A percentile compares a stretch with the other conserved stretches of the same genome.
phyloP scores from a whole-genome alignment of 306 rosid genomes.

The Rubus parviflorus region DNA sequence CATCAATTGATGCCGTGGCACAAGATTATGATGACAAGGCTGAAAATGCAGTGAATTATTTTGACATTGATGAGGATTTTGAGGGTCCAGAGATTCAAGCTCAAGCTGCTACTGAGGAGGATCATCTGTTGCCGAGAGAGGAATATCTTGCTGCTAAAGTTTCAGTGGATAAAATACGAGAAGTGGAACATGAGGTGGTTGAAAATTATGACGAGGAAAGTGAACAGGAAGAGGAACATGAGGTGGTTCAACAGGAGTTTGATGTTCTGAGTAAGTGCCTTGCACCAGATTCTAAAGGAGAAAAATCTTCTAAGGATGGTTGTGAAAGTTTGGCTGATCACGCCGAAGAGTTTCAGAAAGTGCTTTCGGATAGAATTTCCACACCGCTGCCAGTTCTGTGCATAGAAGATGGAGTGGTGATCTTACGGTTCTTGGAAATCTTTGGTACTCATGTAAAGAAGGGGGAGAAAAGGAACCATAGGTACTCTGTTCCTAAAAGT shows the following conservation, averaged over 20 bases:
- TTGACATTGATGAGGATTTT: slow-evolving; percentile 83
- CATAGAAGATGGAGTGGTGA: slow-evolving; percentile 63
- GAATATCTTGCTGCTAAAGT: slow-evolving; percentile 54
- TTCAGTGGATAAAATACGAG: slow-evolving; percentile 33
- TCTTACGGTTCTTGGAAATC: slow-evolving; percentile 80
- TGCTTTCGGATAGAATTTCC: slow-evolving; percentile 32
- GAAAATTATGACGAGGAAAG: slow-evolving; percentile 84
- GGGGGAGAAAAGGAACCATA: slow-evolving; percentile 63
- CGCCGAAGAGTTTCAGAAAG: no score
- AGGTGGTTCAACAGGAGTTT: slow-evolving; percentile 23
- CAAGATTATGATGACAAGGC: slow-evolving; percentile 82
- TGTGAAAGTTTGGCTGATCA: no score
- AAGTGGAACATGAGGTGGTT: slow-evolving; percentile 37
- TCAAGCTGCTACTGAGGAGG: slow-evolving; percentile 56
- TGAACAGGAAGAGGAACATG: slow-evolving; percentile 49
- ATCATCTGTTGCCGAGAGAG: slow-evolving; percentile 64
- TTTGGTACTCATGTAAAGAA: slow-evolving; percentile 70
- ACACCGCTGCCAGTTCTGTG: slow-evolving; percentile 69
- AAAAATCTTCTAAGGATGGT: no score
- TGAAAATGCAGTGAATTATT: slow-evolving; percentile 82
- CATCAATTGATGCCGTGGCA: slow-evolving; percentile 51
- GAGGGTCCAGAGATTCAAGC: slow-evolving; percentile 35
- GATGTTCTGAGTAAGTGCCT: no score
- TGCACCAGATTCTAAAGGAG: no score
- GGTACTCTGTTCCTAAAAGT: slow-evolving; percentile 52